Evolutionary conservation across 495 filamentous ascomycete genomes (phyloP).

Genomic region (Massariosphaeria phaeospora): DNA sequence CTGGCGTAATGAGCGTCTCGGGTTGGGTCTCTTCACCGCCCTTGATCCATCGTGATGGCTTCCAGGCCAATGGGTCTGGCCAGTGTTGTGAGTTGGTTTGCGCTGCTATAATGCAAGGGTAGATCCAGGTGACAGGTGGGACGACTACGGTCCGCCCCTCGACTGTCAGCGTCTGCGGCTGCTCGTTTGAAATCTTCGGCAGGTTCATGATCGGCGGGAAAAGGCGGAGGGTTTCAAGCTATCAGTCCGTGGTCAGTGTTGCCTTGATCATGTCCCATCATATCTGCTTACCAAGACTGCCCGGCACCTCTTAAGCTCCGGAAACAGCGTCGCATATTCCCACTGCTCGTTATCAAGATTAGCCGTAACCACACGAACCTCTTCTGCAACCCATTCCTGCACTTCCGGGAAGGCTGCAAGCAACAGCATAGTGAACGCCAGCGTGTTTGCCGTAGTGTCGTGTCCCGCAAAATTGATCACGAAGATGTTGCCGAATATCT

Average conservation of each 20-base stretch:
- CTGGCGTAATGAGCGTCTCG: not conserved
- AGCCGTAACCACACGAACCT: slow-evolving; percentile 34
- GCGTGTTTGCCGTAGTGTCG: slow-evolving; percentile 48
- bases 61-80: slow-evolving; percentile 41
- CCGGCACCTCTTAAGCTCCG: slow-evolving; percentile 3
- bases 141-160: slow-evolving; percentile 34
- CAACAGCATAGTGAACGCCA: slow-evolving; percentile 43
- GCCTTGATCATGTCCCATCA: no score
- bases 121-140: slow-evolving; percentile 39
- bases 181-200: slow-evolving; percentile 38
- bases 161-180: slow-evolving; percentile 31
- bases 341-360: slow-evolving; percentile 36
- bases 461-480: slow-evolving; percentile 51
- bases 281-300: slow-evolving; percentile 25
- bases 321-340: slow-evolving; percentile 20
- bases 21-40: no score
- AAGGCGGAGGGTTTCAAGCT: slow-evolving; percentile 46
- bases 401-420: slow-evolving; percentile 43
- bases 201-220: slow-evolving; percentile 41
- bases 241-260: no score
- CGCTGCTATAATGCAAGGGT: slow-evolving; percentile 37
- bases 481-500: slow-evolving; percentile 50
- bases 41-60: slow-evolving; percentile 36
- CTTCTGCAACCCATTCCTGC: slow-evolving; percentile 45
- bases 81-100: slow-evolving; percentile 47